Base-by-base conservation (phyloP, 495 filamentous ascomycete genomes). In the Penicillium goetzii region DNA sequence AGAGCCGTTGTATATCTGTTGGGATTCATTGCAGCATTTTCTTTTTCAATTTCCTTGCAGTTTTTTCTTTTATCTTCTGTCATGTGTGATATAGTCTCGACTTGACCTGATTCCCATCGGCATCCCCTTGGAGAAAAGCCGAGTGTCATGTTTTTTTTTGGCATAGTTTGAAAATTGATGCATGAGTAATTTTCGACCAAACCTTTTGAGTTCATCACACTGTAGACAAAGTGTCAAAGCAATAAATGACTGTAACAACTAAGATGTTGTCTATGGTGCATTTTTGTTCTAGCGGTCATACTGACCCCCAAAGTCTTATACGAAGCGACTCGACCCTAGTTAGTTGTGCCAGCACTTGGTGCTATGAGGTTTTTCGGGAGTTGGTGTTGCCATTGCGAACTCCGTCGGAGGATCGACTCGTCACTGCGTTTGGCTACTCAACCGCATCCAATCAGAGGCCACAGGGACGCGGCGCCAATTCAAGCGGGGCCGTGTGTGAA, bases 31-130 rank as follows among this genome's bases (percentile, higher is more conserved):
- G 60, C 45, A 60, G 51, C 49, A 56, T 66, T 52, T 58, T 12
- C 36, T 15, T 50, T 6, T 55, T 55, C n/a, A 53, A 40, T 51
- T 28, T 32, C 50, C 28, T 60, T 32, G 30, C 30, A 32, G 30
- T 32, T 54, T 47, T 58, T 56, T 64, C 58, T 58, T 62, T 49
- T 21, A 41, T 59, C 23, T 45, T 53, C 3, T 55, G 52, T 23
- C 11, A 36, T 55, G 32, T 38, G 17, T 30, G 50, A 28, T 32
- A 55, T 55, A 55, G 30, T 34, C 33, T 19, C 21, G 33, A 47
- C 43, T 66, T 54, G 65, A 63, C 53, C 53, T 65, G 65, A 72
- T 72, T 65, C 63, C 66, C 60, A 56, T 59, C 55, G 58, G 49
- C 28, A 33, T 26, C 38, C 23, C 49, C 61, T 51, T 60, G 58